Percentiles rank a stretch among this genome's conserved stretches.
phyloP scores from a whole-genome alignment of 192 early-diverging fungal species.

The Umbelopsis isabellina region DNA sequence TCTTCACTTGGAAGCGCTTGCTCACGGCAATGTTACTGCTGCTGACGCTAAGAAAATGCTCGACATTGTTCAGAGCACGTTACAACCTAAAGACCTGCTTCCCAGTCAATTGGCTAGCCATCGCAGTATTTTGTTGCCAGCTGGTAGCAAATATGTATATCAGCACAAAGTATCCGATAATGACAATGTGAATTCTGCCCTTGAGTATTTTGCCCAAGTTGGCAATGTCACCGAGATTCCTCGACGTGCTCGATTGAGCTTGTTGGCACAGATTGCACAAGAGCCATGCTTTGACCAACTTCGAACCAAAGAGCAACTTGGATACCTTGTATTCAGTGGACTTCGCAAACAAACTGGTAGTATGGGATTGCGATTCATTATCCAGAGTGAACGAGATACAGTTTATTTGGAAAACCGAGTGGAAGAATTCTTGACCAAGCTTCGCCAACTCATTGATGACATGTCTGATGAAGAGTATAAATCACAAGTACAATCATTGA shows the following conservation, averaged over 20 bases:
- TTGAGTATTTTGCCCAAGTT: constrained; percentile 84
- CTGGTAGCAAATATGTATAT: constrained; percentile 41
- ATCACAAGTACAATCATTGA: constrained; percentile 75
- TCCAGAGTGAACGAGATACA: constrained; percentile 88
- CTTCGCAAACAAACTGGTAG: constrained; percentile 75
- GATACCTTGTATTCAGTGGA: constrained; percentile 78
- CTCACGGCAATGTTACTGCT: constrained; percentile 75
- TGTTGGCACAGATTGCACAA: constrained; percentile 80
- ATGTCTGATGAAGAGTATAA: constrained; percentile 76
- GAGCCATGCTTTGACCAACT: constrained; percentile 95
- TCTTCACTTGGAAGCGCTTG: constrained; percentile 73
- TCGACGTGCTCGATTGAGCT: constrained; percentile 66
- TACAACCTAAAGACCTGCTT: constrained; percentile 59
- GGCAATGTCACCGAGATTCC: constrained; percentile 69
- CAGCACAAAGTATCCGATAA: constrained; percentile 67
- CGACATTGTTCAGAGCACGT: constrained; percentile 51
- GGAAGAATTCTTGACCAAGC: constrained; percentile 70
- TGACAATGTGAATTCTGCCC: constrained; percentile 86
- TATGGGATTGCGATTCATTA: constrained; percentile 77
- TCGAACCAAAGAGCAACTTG: constrained; percentile 88
- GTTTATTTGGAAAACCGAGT: constrained; percentile 80
- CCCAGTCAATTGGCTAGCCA: constrained; percentile 40
- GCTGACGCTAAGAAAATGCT: constrained; percentile 58
- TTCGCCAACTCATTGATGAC: constrained; percentile 53
- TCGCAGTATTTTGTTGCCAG: constrained; percentile 42